A percentile compares a stretch with the other conserved stretches of the same genome.
These are phyloP conservation scores for Trichoderma koningii DNA, from an alignment of 2,329 filamentous ascomycete species.

Conservation along the genomic window DNA sequence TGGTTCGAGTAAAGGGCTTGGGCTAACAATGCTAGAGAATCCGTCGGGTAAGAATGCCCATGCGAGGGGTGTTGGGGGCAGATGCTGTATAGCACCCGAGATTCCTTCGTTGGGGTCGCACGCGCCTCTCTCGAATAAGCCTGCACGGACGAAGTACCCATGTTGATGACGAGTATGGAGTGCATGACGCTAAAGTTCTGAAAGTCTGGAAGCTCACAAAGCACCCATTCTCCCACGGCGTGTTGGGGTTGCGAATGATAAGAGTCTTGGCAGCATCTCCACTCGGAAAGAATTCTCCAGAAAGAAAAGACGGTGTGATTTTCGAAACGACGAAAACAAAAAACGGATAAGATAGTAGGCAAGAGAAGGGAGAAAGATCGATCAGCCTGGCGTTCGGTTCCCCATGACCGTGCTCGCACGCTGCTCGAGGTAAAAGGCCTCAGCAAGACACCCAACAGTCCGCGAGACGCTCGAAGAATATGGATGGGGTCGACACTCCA, in stretches of 20 bases:
- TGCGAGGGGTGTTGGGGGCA: neutral
- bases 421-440: neutral
- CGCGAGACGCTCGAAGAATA: neutral
- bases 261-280: constrained; percentile 16
- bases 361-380: neutral
- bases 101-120: neutral
- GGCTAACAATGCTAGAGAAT: neutral
- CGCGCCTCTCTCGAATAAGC: neutral
- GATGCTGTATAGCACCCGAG: constrained; percentile 6
- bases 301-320: constrained; percentile 16
- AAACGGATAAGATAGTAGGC: neutral
- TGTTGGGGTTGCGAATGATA: constrained; percentile 5
- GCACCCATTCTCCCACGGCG: neutral
- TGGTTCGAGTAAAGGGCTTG: neutral
- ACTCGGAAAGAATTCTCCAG: neutral
- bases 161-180: neutral
- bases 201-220: neutral
- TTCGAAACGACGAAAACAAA: neutral
- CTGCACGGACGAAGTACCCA: neutral
- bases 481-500: neutral
- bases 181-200: neutral
- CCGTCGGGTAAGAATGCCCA: too few species aligned
- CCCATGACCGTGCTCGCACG: neutral
- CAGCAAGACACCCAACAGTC: neutral
- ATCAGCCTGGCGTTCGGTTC: neutral